Conservation (phyloP, 2,329 filamentous ascomycete genomes). For the Colletotrichum horii region DNA sequence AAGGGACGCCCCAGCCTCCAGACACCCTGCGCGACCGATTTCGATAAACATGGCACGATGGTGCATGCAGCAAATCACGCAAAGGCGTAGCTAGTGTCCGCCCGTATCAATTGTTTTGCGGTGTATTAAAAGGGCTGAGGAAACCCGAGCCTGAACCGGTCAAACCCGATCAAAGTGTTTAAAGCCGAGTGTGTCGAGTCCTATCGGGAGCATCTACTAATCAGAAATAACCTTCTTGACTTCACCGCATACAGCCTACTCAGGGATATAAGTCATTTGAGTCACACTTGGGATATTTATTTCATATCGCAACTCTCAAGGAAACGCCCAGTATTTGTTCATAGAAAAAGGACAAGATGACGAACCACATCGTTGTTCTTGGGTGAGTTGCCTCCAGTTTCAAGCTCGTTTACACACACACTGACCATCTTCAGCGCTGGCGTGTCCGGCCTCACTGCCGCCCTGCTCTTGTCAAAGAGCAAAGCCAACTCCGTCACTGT, state of each 20-base stretch:
- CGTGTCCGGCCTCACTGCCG: slow-evolving; percentile 57
- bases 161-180: neutral
- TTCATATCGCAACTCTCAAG: fast-evolving
- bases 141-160: neutral
- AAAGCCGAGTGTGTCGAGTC: neutral
- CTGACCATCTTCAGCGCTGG: slow-evolving; percentile 41
- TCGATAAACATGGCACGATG: neutral
- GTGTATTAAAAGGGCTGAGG: neutral
- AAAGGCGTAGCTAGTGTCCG: neutral
- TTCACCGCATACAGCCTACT: neutral
- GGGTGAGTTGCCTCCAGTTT: slow-evolving; percentile 31
- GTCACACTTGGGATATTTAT: neutral
- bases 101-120: neutral
- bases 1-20: neutral
- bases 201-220: neutral
- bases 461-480: slow-evolving; percentile 51
- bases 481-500: slow-evolving; percentile 45
- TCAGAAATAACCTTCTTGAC: neutral
- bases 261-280: neutral
- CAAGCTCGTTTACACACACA: neutral
- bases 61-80: neutral
- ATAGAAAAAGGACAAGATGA: slow-evolving; percentile 35
- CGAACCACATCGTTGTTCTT: slow-evolving; percentile 55
- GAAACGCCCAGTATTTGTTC: too few species aligned
- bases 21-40: neutral